Conservation (phyloP, 495 filamentous ascomycete species). For the Daldinia bambusicola region DNA sequence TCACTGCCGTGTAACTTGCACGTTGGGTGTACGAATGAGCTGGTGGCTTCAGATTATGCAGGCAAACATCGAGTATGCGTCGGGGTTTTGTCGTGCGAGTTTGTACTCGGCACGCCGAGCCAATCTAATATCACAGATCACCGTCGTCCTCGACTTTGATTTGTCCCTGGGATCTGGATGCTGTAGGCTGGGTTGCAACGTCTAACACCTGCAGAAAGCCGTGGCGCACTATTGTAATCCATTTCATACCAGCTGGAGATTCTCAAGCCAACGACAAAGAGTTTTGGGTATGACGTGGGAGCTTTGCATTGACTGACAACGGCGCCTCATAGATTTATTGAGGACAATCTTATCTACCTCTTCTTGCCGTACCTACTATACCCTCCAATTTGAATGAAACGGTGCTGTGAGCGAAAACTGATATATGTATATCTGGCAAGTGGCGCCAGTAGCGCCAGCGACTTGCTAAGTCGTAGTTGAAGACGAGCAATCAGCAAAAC, state of each 20-base stretch:
- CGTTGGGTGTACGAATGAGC: constrained; percentile 36
- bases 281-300: constrained; percentile 34
- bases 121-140: constrained; percentile 23
- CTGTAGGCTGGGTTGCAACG: constrained; percentile 32
- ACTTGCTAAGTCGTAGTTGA: not conserved
- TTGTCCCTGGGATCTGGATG: constrained; percentile 29
- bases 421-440: not conserved
- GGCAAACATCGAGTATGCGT: constrained; percentile 40
- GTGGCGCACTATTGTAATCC: constrained; percentile 39
- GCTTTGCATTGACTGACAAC: constrained; percentile 33
- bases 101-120: constrained; percentile 26
- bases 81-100: constrained; percentile 42
- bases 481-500: not conserved
- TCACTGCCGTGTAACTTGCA: constrained; percentile 24
- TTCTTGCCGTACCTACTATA: not conserved
- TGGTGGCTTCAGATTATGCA: constrained; percentile 40
- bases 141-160: constrained; percentile 24
- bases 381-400: constrained; percentile 5
- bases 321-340: constrained; percentile 29
- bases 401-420: not conserved
- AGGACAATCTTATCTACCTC: constrained; percentile 16
- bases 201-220: constrained; percentile 36
- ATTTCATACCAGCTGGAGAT: constrained; percentile 21
- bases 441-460: not conserved
- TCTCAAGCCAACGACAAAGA: constrained; percentile 24